These are phyloP conservation scores for Magnolia changhungtana DNA, from an alignment of 164 flowering plant genomes.

Conservation along the genomic window DNA sequence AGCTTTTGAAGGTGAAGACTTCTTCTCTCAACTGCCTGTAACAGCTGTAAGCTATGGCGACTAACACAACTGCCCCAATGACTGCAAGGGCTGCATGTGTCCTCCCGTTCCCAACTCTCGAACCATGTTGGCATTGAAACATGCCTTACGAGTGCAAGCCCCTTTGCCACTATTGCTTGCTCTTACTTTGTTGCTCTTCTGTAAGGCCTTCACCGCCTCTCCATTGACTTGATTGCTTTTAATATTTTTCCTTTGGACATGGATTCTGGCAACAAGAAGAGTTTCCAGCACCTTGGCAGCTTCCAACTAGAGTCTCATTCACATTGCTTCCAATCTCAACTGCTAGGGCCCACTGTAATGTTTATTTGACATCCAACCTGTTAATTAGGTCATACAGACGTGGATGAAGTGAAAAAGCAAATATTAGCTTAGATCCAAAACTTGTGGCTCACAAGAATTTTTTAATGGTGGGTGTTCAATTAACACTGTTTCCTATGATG, in stretches of 20 bases:
- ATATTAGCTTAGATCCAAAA: no score
- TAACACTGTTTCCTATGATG: no score
- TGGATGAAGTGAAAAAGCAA: no score
- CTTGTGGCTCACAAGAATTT: no score
- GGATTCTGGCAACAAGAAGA: constrained; percentile 56
- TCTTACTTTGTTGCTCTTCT: constrained; percentile 26
- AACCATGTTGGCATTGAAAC: constrained; percentile 68
- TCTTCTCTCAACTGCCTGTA: no score
- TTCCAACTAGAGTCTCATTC: constrained; percentile 31
- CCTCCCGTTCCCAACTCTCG: constrained; percentile 92
- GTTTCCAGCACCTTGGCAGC: constrained; percentile 61
- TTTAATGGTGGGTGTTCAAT: no score
- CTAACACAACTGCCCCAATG: constrained; percentile 47
- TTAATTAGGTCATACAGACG: no score
- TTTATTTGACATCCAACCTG: no score
- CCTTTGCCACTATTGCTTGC: constrained; percentile 29
- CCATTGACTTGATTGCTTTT: constrained; percentile 13
- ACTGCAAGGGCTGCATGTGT: constrained; percentile 88
- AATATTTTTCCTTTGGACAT: constrained; percentile 15
- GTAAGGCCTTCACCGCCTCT: constrained; percentile 7
- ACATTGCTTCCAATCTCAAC: constrained; percentile 10
- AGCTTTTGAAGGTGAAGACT: no score
- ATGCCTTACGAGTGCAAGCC: constrained; percentile 38
- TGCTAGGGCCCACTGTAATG: constrained; percentile 1
- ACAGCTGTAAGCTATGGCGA: no score